A percentile compares a stretch with the other conserved stretches of the same genome.
Conservation (phyloP, 805 yeast species). For the Yamadazyma phyllophila region DNA sequence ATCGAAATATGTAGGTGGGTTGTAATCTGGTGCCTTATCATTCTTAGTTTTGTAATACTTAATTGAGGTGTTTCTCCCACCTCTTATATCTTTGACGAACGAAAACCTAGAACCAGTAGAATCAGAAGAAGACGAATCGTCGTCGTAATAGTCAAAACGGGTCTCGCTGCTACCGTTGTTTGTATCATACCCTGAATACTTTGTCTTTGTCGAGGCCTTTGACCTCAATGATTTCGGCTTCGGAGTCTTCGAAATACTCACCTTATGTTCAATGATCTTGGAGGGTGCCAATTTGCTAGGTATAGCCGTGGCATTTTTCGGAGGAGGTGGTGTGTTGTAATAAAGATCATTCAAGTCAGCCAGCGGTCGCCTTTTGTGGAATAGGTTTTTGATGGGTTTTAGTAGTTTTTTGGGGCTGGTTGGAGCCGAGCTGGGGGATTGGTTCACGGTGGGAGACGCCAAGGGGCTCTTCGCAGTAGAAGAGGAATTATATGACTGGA, state of each 20-base stretch:
- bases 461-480: conserved; percentile 16
- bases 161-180: conserved; percentile 3
- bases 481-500: conserved; percentile 5
- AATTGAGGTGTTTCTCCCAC: conserved; percentile 44
- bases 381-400: conserved; percentile 35
- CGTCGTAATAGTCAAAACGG: background rate
- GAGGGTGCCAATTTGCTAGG: background rate
- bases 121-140: conserved; percentile 20
- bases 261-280: background rate
- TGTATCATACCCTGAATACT: conserved; percentile 7
- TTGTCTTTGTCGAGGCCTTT: conserved; percentile 2
- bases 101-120: conserved; percentile 35
- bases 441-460: conserved; percentile 20
- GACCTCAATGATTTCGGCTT: conserved; percentile 6
- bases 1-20: conserved; percentile 17
- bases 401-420: conserved; percentile 35
- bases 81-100: conserved; percentile 37
- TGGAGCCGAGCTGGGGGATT: conserved; percentile 17
- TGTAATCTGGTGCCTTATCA: conserved; percentile 5
- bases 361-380: conserved; percentile 16
- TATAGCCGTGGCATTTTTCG: background rate
- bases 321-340: background rate
- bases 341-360: conserved; percentile 6
- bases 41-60: conserved; percentile 37
- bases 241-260: background rate